A percentile compares a stretch with the other conserved stretches of the same genome.
phyloP scores from a whole-genome alignment of 164 flowering plant genomes.

The Berberis vulgaris region DNA sequence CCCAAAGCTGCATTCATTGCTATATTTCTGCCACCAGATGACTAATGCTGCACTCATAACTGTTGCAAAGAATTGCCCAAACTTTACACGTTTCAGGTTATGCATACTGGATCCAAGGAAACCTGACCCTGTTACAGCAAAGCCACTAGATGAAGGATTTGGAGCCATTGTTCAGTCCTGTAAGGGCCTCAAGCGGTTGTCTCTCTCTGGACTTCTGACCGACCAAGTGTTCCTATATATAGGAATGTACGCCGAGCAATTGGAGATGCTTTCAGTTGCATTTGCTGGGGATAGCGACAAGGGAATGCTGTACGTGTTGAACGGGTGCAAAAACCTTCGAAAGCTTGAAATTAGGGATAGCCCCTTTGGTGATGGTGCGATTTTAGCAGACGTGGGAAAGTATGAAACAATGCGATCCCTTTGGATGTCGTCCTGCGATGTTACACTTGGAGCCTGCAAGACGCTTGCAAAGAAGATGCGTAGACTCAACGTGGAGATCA shows the following conservation, averaged over 20 bases:
- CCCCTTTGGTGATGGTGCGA: slow-evolving; percentile 76
- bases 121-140: slow-evolving; percentile 57
- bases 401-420: slow-evolving; percentile 99
- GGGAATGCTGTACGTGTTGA: slow-evolving; percentile 77
- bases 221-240: slow-evolving; percentile 80
- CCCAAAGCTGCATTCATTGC: slow-evolving; percentile 63
- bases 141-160: slow-evolving; percentile 87
- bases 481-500: slow-evolving; percentile 76
- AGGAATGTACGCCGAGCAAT: slow-evolving; percentile 81
- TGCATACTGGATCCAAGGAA: slow-evolving; percentile 62
- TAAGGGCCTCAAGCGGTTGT: slow-evolving; percentile 61
- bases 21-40: slow-evolving; percentile 85
- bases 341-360: slow-evolving; percentile 85
- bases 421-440: slow-evolving; percentile 96
- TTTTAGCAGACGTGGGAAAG: slow-evolving; percentile 71
- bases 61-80: slow-evolving; percentile 71
- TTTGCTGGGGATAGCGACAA: slow-evolving; percentile 83
- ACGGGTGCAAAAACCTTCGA: slow-evolving; percentile 77
- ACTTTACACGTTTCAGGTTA: slow-evolving; percentile 61
- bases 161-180: slow-evolving; percentile 83
- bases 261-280: slow-evolving; percentile 89
- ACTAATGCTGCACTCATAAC: slow-evolving; percentile 81
- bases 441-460: slow-evolving; percentile 78
- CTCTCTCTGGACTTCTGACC: slow-evolving; percentile 73
- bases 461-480: slow-evolving; percentile 65